Base-by-base conservation (phyloP, 306 rosid genomes). In the Datisca glomerata region DNA sequence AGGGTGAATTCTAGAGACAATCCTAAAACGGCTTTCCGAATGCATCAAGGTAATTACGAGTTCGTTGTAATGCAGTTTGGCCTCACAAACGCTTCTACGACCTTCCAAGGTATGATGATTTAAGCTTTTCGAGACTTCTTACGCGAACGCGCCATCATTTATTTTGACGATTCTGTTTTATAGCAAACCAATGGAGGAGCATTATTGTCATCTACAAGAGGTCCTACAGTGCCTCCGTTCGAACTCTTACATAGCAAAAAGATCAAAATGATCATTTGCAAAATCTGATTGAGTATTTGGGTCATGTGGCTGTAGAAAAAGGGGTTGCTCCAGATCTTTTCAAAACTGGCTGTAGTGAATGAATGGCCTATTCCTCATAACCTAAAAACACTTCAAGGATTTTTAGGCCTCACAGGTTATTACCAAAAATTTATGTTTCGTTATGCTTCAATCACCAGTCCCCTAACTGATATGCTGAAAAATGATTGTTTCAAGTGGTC, bases 331-430 rank as follows among this genome's bases (percentile, higher is more conserved):
- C 20, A 5, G 27, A 41, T 4, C 6, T 12, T 1, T n/a, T 0
- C 8, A 1, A 14, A 41, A 21, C 18, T 2, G 3, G 8, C 13
- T 5, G 46, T 14, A 2, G 19, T 41, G 12, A 8, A 6, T 1
- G 12, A 18, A 4, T 41, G 46, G 46, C 46, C 46, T 34, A 41
- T 18, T 18, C 46, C 46, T 6, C 12, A 18, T 7, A 41, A 8
- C 2, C 46, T 18, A 4, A 41, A 41, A 11, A 0, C 10, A 3
- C 5, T 41, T 8, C 24, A 4, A 9, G 46, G 46, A 18, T 32
- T 32, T 19, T 21, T 48, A 19, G 53, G 41, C 15, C 12, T 29
- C 1, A 48, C 53, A 8, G 23, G 41, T n/a, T 48, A 31, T 19
- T 48, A 48, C 13, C n/a, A 22, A 7, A 27, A 18, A 12, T 46